Evolutionary conservation across 352 stramenopile species (phyloP).

Genomic region (Phytopythium helicoides): DNA sequence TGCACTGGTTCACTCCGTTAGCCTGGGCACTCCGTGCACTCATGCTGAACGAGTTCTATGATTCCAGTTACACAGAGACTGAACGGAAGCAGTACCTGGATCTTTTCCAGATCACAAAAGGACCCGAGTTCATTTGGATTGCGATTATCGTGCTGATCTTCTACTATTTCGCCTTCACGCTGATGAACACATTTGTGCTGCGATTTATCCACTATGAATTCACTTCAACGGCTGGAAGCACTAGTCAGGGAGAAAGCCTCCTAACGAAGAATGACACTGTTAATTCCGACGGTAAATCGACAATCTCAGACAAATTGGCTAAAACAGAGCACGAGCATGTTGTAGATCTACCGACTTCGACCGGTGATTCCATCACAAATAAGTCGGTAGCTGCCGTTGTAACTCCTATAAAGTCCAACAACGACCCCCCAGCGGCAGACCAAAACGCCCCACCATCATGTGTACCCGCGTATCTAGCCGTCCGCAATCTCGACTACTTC

Average conservation of each 20-base stretch:
- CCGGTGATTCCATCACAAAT: too few relatives aligned
- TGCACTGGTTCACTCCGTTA: conserved; percentile 62
- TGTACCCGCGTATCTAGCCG: conserved; percentile 21
- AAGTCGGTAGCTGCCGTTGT: too few relatives aligned
- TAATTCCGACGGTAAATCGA: not conserved
- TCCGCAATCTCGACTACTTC: conserved; percentile 40
- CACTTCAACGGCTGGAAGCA: conserved; percentile 6
- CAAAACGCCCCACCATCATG: conserved; percentile 9
- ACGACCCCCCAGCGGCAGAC: too few relatives aligned
- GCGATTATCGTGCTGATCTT: conserved; percentile 27
- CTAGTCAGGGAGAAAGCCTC: not conserved
- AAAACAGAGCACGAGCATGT: conserved; percentile 4
- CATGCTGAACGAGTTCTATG: conserved; percentile 32
- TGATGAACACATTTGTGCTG: conserved; percentile 30
- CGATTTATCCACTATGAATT: conserved; percentile 35
- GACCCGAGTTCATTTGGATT: conserved; percentile 29
- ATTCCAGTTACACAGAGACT: conserved; percentile 7
- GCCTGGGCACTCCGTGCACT: conserved; percentile 32
- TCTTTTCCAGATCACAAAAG: conserved; percentile 11
- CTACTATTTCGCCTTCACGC: conserved; percentile 45
- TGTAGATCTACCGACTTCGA: conserved; percentile 8
- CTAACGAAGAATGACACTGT: too few relatives aligned
- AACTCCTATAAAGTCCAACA: too few relatives aligned
- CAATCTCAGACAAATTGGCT: not conserved
- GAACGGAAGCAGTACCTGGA: conserved; percentile 6